phyloP scores from a whole-genome alignment of 331 rosid species.

The Saraca asoca region DNA sequence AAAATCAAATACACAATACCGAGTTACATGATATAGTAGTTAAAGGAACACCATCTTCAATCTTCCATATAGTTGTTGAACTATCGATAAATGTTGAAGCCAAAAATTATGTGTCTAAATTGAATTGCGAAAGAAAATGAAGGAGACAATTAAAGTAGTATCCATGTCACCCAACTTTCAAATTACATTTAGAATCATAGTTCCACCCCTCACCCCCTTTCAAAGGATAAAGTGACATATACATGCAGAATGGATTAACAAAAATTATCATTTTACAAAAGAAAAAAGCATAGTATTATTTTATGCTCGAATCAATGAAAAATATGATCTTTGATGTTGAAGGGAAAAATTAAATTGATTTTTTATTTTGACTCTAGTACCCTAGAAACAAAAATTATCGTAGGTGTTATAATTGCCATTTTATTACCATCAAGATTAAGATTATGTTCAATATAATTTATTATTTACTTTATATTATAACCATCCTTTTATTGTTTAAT shows the following conservation, averaged over 20 bases:
- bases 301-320: no score
- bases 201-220: not conserved
- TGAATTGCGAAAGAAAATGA: slow-evolving; percentile 41
- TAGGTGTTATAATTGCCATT: not conserved
- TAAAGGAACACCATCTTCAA: slow-evolving; percentile 81
- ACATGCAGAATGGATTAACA: not conserved
- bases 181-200: not conserved
- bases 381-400: not conserved
- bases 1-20: slow-evolving; percentile 43
- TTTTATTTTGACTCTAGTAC: not conserved
- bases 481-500: slow-evolving; percentile 21
- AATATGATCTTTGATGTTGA: not conserved
- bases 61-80: slow-evolving; percentile 82
- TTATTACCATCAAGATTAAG: slow-evolving; percentile 3
- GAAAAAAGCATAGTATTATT: not conserved
- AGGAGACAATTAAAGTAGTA: slow-evolving; percentile 17
- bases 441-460: no score
- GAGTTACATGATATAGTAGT: slow-evolving; percentile 73
- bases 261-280: not conserved
- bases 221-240: not conserved
- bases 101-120: slow-evolving; percentile 84
- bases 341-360: not conserved
- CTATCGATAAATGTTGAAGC: slow-evolving; percentile 93
- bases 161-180: slow-evolving; percentile 26
- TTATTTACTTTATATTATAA: not conserved